phyloP scores from a whole-genome alignment of 345 rosid genomes.

The Bruguiera sexangula region DNA sequence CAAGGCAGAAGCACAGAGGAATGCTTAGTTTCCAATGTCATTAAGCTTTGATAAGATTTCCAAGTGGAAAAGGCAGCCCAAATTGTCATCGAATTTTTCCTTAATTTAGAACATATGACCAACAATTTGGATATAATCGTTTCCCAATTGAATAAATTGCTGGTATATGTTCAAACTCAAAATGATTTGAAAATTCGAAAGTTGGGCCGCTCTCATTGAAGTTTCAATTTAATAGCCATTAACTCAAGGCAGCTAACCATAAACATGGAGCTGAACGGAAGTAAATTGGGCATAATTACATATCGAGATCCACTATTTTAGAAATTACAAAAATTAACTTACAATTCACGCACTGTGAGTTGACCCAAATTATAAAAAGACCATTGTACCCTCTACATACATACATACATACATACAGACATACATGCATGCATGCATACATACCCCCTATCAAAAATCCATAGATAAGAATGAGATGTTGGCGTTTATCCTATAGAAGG shows the following conservation, averaged over 20 bases:
- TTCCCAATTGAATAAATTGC: neutral
- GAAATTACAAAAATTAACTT: too few species aligned
- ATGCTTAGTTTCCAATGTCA: neutral
- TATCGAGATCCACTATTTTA: too few species aligned
- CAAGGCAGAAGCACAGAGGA: neutral
- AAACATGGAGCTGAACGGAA: conserved; percentile 10
- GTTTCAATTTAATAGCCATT: conserved; percentile 23
- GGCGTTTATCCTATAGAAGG: too few species aligned
- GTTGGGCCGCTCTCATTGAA: conserved; percentile 23
- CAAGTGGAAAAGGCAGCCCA: neutral
- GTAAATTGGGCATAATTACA: too few species aligned
- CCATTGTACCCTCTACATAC: too few species aligned
- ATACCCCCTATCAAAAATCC: too few species aligned
- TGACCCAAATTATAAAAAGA: too few species aligned
- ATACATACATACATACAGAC: too few species aligned
- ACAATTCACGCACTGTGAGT: too few species aligned
- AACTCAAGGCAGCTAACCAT: conserved; percentile 23
- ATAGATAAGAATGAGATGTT: too few species aligned
- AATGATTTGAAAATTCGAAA: conserved; percentile 9
- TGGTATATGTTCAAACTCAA: conserved; percentile 14
- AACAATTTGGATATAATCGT: neutral
- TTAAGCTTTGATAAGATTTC: conserved; percentile 1
- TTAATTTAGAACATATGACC: neutral
- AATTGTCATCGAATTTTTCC: neutral
- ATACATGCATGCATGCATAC: too few species aligned